Conservation (phyloP, 495 filamentous ascomycete genomes). For the Penicillium turbatum region DNA sequence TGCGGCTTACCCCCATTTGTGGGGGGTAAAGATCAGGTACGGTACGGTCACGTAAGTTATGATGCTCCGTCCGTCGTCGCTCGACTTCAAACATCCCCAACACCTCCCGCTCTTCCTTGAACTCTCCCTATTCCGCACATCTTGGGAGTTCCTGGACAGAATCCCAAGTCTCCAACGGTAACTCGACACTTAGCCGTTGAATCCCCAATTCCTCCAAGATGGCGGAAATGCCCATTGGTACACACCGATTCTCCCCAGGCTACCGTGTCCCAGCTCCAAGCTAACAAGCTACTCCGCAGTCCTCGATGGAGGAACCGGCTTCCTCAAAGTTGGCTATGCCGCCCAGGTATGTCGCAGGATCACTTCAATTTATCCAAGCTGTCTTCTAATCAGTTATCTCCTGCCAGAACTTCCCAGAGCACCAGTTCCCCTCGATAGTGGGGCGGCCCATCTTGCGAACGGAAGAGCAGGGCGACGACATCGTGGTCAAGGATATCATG, state of each 20-base stretch:
- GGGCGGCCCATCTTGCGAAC: conserved; percentile 95
- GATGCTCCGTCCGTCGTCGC: conserved; percentile 19
- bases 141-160: conserved; percentile 19
- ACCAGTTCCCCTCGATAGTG: conserved; percentile 97
- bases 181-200: not conserved
- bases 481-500: conserved; percentile 98
- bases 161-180: not conserved
- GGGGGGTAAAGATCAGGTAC: conserved; percentile 23
- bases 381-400: conserved; percentile 8
- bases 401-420: conserved; percentile 89
- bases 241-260: conserved; percentile 20
- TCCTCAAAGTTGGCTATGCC: conserved; percentile 99
- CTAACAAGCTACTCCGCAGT: conserved; percentile 54
- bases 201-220: conserved; percentile 39
- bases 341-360: conserved; percentile 56
- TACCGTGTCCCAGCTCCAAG: conserved; percentile 27
- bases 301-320: conserved; percentile 99
- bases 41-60: conserved; percentile 34
- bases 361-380: conserved; percentile 4
- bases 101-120: conserved; percentile 17
- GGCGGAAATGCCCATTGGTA: conserved; percentile 73
- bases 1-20: conserved; percentile 10
- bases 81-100: conserved; percentile 23
- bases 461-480: conserved; percentile 75
- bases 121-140: conserved; percentile 22